A percentile compares a stretch with the other conserved stretches of the same genome.
phyloP scores from a whole-genome alignment of 1,284 basidiomycete genomes.

The Cutaneotrichosporon mucoides region DNA sequence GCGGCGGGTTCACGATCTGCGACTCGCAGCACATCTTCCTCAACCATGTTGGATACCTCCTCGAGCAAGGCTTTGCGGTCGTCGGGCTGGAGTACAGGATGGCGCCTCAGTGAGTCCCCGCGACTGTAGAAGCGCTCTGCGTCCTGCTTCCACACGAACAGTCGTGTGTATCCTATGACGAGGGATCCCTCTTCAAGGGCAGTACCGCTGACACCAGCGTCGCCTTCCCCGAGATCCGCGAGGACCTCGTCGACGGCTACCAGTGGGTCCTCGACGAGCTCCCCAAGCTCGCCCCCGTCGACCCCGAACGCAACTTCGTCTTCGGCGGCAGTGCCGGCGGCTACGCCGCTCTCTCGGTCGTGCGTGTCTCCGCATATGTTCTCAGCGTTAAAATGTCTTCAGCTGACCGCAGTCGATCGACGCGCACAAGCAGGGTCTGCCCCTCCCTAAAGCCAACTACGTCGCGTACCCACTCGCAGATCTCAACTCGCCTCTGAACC shows the following conservation, averaged over 20 bases:
- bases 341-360: not conserved
- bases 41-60: not conserved
- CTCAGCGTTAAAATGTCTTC: no score
- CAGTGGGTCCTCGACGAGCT: slow-evolving; percentile 1
- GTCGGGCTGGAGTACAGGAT: slow-evolving; percentile 3
- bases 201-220: not conserved
- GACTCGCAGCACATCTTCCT: slow-evolving; percentile 5
- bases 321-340: slow-evolving; percentile 5
- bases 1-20: slow-evolving; percentile 3
- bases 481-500: not conserved
- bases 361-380: not conserved
- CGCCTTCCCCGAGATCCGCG: slow-evolving; percentile 2
- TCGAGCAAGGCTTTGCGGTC: slow-evolving; percentile 3
- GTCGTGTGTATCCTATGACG: no score
- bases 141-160: no score
- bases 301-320: not conserved
- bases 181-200: no score
- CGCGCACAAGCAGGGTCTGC: not conserved
- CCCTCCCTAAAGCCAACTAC: slow-evolving; percentile 2
- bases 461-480: slow-evolving; percentile 1
- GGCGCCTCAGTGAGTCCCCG: not conserved
- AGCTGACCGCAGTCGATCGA: not conserved
- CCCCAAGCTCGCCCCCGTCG: not conserved
- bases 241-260: slow-evolving; percentile 7
- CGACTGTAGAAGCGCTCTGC: no score